Percentiles rank a stretch among this genome's conserved stretches.
phyloP scores from a whole-genome alignment of 139 green algal genomes.

The Coccomyxa sp. region DNA sequence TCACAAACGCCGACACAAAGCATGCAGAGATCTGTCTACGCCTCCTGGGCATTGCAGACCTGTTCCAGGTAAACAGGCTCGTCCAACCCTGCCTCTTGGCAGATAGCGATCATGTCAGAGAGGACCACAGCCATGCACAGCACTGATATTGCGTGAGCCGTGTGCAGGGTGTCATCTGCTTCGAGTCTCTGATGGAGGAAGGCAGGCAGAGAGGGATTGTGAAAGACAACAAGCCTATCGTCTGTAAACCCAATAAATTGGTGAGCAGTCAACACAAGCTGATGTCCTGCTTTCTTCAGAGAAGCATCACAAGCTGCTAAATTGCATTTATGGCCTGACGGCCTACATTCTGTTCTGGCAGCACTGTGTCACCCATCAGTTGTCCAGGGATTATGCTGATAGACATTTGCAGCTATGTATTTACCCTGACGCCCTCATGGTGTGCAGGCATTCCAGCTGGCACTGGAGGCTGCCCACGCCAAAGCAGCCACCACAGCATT shows the following conservation, averaged over 20 bases:
- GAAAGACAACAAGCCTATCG: constrained; percentile 33
- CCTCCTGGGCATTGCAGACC: constrained; percentile 63
- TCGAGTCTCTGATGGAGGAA: constrained; percentile 62
- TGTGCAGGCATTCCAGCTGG: constrained; percentile 44
- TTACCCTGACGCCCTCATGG: not conserved
- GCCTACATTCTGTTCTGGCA: not conserved
- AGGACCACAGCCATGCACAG: not conserved
- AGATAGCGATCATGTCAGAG: not conserved
- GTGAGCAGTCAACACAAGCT: not conserved
- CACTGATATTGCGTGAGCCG: not conserved
- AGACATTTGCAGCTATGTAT: not conserved
- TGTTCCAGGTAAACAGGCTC: constrained; percentile 48
- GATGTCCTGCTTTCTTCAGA: not conserved
- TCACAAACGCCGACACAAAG: constrained; percentile 78
- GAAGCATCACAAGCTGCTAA: not conserved
- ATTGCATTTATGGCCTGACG: not conserved
- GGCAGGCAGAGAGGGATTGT: constrained; percentile 37
- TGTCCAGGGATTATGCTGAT: not conserved
- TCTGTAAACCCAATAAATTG: constrained; percentile 67
- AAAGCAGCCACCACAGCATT: constrained; percentile 48
- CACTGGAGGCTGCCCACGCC: constrained; percentile 40
- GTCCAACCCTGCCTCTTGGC: not conserved
- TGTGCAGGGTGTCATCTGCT: constrained; percentile 62
- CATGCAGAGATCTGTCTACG: constrained; percentile 64
- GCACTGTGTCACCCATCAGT: not conserved